Evolutionary conservation across 345 rosid genomes (phyloP), one percentile per base, ranked within the genome.

Genomic region (Excoecaria agallocha): DNA sequence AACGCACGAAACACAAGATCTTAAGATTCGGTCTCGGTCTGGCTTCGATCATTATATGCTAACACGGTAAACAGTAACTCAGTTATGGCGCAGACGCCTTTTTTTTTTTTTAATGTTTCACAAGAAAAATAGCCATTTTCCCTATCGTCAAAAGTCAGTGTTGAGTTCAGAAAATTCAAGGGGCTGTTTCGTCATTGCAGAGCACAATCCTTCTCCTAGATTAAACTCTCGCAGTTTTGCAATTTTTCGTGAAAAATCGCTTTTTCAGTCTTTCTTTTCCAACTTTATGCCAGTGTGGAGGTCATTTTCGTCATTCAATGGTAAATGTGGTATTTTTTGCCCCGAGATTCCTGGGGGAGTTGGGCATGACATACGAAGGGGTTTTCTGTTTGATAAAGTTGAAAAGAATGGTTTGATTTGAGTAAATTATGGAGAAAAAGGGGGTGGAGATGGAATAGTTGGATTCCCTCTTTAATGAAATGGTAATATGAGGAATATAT

Each of bases 1-100:
- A 57, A 61, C 19, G 80, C 83, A 68, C 80, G 49, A 46, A 72
- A 25, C 80, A 61, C 80, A 37, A 68, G 77, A 76, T 76, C 74
- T 76, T 39, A 61, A 76, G 83, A 76, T 80, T 80, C 74, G 58
- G 62, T 39, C 4, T 80, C 74, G 58, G 62, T 39, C 4, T 43
- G 25, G 41, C 30, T 70, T 62, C 25, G 70, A 52, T 37, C 46
- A 63, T 67, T 35, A 19, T 66, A 48, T 46, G 49, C 0, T 41
- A 58, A 66, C 62, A 46, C 61, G 58, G 74, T 45, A 46, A 61
- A 73, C 77, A 69, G 75, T 66, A 46, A 24, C 75, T 75, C 74
- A 48, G 71, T 48, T 60, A 63, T 45, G 52, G 48, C 49, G 24
- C 17, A 20, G n/a, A 24, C 37, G 5, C 45, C 1, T 5, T 4